Evolutionary conservation across 805 yeast species (phyloP), one percentile per base, ranked within the genome.

Genomic region (Lachancea cidri): DNA sequence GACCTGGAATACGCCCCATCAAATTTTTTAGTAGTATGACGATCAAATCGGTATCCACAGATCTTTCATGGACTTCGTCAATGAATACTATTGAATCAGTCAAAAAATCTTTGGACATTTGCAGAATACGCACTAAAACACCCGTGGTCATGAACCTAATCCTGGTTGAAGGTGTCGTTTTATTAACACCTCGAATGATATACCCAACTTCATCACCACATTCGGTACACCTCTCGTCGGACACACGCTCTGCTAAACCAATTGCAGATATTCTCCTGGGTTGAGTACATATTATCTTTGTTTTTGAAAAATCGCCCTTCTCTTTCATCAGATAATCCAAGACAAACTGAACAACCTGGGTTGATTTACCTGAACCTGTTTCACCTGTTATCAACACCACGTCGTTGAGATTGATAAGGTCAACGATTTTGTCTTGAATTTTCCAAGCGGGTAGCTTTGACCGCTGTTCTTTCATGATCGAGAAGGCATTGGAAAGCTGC

Each of bases 61-160:
- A 87, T 50, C 98, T 68, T 63, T 91, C 98, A 60, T 91, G 98
- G n/a, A 91, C 98, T 64, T 91, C 98, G 70, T 91, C 98, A 30
- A 89, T 78, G 31, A 89, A 79, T 29, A 89, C 75, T 24, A 81
- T 78, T 14, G 89, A 64, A 40, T 74, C 65, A 11, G 71, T 68
- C 45, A 84, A 73, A 37, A 77, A 63, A 1, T 61, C 58, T 30
- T 60, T 52, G 19, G 62, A 64, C 13, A 54, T 46, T 58, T 89
- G 97, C 18, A 89, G 68, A 80, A 89, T 83, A 46, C 96, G 72
- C 19, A 91, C 74, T 35, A 91, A 70, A 4, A 91, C 93, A 73
- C 98, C 98, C 0, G 96, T 86, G 1, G 98, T 91, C 42, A 86
- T 86, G 61, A 91, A 91, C 19, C 84, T 75, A n/a, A 91, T 71